Evolutionary conservation across 108 stramenopile species (phyloP), one percentile per base, ranked within the genome.

Genomic region (Fistulifera pelliculosa): DNA sequence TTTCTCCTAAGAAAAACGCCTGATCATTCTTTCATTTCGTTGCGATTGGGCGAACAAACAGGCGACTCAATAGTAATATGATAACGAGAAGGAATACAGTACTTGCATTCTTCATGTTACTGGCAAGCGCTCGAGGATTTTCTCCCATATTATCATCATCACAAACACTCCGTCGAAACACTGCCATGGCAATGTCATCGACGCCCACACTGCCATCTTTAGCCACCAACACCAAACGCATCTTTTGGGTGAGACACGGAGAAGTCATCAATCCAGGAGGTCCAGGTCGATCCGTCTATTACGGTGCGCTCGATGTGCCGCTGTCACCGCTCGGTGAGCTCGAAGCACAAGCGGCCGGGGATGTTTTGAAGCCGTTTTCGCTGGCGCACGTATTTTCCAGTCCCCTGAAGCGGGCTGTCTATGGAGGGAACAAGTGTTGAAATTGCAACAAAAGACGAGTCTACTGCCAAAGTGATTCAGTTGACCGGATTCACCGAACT

Each of bases 251-350:
- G 25, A 63, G 92, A 39, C 92, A 93, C 51, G 92, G 92, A 0
- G 92, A 93, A 75, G 92, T 93, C 15, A 83, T 90, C 57, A 88
- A 88, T 61, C 92, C 92, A 47, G 83, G 92, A 44, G 87, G 81
- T 25, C 31, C 31, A 8, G 80, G 80, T 56, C 73, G 83, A n/a
- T 64, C 87, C 25, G 92, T 93, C 6, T 86, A 73, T 47, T 93
- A 93, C 47, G 92, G 92, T 10, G 68, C 84, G 31, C 65, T 87
- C 77, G 92, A 93, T 55, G 92, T 93, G 13, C 44, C 80, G 1
- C 76, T 93, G 14, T 82, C 80, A n/a, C 76, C 73, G 18, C 66
- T 93, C 38, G 91, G 91, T 12, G 78, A 93, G 62, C 38, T 56
- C 23, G 91, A 93, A 60, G 91, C 91, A 17, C 27, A 39, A 41